Evolutionary conservation across 805 yeast species (phyloP), one percentile per base, ranked within the genome.

Genomic region (Candida germanica): DNA sequence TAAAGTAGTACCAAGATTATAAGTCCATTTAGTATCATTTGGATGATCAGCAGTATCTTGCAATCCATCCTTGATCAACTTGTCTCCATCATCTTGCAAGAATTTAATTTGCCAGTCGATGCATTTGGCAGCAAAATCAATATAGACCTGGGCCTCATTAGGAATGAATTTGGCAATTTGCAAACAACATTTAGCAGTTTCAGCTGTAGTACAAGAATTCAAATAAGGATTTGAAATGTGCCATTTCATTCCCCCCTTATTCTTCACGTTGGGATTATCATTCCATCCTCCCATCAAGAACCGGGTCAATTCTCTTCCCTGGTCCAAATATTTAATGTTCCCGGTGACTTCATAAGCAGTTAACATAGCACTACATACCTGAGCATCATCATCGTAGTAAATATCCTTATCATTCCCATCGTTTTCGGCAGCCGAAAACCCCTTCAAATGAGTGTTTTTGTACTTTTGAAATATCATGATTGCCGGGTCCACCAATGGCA

Each of bases 341-440:
- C 73, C 74, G 1, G 87, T 79, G 16, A 78, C 85, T 49, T 80
- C 87, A 50, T 77, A 81, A 2, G 85, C 84, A 3, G 79, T 71
- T 39, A 83, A 60, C 46, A 79, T 64, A 3, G 80, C 82, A 47
- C 79, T 66, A 11, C 83, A 81, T 10, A 81, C 77, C 53, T 82
- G 89, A 2, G 88, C 89, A 51, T 81, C 83, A 50, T 82, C 89
- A 50, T 82, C 87, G 43, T 78, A 78, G 54, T 81, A 80, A 26
- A 82, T 76, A 53, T 82, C 87, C 33, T 61, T 61, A 54, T 80
- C 81, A 30, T 73, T 79, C 15, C 73, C 71, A 35, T 64, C 65
- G 49, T 79, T 73, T 50, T 75, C 79, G 4, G 81, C 79, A 1
- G 87, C 87, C 27, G 83, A 75, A 57, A 71, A 83, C 4, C 82